Evolutionary conservation across 495 filamentous ascomycete species (phyloP).

Genomic region (Podospora didyma): DNA sequence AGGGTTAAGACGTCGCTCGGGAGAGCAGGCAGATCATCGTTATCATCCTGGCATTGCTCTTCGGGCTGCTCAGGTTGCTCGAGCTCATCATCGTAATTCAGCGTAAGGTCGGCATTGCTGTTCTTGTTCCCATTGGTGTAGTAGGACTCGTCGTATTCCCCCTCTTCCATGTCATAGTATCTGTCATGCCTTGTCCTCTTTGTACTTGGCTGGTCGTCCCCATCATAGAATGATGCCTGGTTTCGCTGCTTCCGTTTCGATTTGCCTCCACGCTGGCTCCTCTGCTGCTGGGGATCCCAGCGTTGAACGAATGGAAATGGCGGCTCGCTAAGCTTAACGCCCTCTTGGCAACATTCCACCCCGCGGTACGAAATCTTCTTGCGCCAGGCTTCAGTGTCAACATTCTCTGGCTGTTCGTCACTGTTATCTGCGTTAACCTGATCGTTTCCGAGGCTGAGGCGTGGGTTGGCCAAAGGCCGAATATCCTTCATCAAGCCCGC

Average conservation of each 20-base stretch:
- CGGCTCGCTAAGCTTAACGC: conserved; percentile 69
- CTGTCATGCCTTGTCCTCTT: conserved; percentile 45
- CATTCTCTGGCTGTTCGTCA: conserved; percentile 13
- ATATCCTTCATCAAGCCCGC: conserved; percentile 48
- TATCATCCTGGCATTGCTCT: conserved; percentile 20
- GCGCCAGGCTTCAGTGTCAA: conserved; percentile 59
- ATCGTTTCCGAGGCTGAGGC: conserved; percentile 4
- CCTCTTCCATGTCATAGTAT: conserved; percentile 20
- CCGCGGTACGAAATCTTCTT: conserved; percentile 67
- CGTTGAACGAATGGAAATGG: conserved; percentile 88
- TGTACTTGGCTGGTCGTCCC: conserved; percentile 27
- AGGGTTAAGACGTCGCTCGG: conserved; percentile 60
- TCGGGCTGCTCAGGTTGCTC: conserved; percentile 26
- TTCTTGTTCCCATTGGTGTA: conserved; percentile 18
- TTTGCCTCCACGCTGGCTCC: conserved; percentile 31
- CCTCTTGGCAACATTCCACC: conserved; percentile 76
- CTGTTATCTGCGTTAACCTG: background rate
- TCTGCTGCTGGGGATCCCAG: conserved; percentile 75
- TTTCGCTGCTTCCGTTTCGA: conserved; percentile 39
- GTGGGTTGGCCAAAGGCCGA: conserved; percentile 22
- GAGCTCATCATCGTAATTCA: conserved; percentile 52
- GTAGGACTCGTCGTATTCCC: conserved; percentile 22
- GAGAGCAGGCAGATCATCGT: conserved; percentile 62
- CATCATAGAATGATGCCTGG: conserved; percentile 31
- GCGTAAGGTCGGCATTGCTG: conserved; percentile 27